Percentiles rank a stretch among this genome's conserved stretches.
phyloP scores from a whole-genome alignment of 768 basidiomycete genomes.

The Xanthoconium stramineum region DNA sequence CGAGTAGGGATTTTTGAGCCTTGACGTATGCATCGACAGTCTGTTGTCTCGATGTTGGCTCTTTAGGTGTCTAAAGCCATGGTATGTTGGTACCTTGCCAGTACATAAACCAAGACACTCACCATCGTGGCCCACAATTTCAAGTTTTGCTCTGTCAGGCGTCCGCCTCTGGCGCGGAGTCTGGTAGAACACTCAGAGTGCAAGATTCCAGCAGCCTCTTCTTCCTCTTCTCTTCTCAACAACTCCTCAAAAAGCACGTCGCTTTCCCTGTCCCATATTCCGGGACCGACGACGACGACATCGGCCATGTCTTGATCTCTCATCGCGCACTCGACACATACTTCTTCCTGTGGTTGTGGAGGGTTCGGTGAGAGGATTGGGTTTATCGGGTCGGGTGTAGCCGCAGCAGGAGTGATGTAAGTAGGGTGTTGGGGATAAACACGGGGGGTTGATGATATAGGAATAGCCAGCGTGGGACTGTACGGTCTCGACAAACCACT shows the following conservation, averaged over 20 bases:
- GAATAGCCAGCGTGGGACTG: conserved; percentile 37
- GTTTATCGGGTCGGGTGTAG: conserved; percentile 55
- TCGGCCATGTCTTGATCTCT: conserved; percentile 98
- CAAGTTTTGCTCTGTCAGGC: conserved; percentile 73
- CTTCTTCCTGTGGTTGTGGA: conserved; percentile 62
- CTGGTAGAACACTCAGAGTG: conserved; percentile 51
- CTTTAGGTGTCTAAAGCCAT: conserved; percentile 73
- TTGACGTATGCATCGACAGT: conserved; percentile 81
- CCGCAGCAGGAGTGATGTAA: conserved; percentile 55
- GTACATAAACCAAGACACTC: conserved; percentile 30
- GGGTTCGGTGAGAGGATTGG: conserved; percentile 58
- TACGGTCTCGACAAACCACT: conserved; percentile 61
- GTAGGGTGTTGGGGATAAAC: conserved; percentile 75
- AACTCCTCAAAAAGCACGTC: conserved; percentile 81
- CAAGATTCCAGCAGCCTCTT: conserved; percentile 50
- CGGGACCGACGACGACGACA: conserved; percentile 81
- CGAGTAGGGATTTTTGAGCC: conserved; percentile 73
- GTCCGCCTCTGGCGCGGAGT: conserved; percentile 63
- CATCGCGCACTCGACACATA: conserved; percentile 98
- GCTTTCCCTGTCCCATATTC: conserved; percentile 89
- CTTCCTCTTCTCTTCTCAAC: conserved; percentile 66
- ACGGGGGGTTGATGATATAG: conserved; percentile 64
- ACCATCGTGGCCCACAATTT: conserved; percentile 79
- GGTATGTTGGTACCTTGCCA: conserved; percentile 8
- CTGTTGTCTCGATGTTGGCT: conserved; percentile 80